phyloP scores from a whole-genome alignment of 805 yeast species.

The Starmera amethionina region DNA sequence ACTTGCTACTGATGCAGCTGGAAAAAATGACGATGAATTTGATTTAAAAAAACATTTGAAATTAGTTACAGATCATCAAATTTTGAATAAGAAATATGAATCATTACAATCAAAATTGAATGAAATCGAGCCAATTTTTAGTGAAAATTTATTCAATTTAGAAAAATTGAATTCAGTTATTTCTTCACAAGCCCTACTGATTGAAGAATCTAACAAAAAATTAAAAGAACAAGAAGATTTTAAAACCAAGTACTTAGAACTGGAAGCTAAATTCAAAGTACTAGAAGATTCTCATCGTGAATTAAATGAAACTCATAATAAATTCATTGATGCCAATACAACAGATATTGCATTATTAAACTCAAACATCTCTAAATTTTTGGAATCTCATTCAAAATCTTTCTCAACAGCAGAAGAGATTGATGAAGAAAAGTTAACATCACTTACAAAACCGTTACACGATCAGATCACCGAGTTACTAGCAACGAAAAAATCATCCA shows the following conservation, averaged over 20 bases:
- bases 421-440: neutral
- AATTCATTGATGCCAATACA: slow-evolving; percentile 21
- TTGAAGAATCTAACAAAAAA: slow-evolving; percentile 29
- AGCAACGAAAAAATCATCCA: slow-evolving; percentile 30
- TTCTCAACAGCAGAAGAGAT: slow-evolving; percentile 11
- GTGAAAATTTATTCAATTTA: slow-evolving; percentile 41
- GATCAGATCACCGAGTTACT: slow-evolving; percentile 48
- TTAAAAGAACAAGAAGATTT: slow-evolving; percentile 34
- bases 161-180: slow-evolving; percentile 44
- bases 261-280: slow-evolving; percentile 35
- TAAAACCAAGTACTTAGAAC: slow-evolving; percentile 35
- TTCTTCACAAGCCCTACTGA: slow-evolving; percentile 38
- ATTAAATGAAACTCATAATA: slow-evolving; percentile 28
- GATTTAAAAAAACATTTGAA: slow-evolving; percentile 34
- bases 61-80: slow-evolving; percentile 32
- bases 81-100: slow-evolving; percentile 37
- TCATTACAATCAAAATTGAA: slow-evolving; percentile 28
- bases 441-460: slow-evolving; percentile 28
- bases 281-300: slow-evolving; percentile 34
- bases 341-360: slow-evolving; percentile 19
- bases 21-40: slow-evolving; percentile 18
- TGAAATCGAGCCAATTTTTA: slow-evolving; percentile 43
- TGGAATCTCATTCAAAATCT: slow-evolving; percentile 16
- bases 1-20: slow-evolving; percentile 14
- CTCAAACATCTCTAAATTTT: slow-evolving; percentile 17